phyloP scores from a whole-genome alignment of 2,329 filamentous ascomycete genomes.

The Tricladium varicosporioides region DNA sequence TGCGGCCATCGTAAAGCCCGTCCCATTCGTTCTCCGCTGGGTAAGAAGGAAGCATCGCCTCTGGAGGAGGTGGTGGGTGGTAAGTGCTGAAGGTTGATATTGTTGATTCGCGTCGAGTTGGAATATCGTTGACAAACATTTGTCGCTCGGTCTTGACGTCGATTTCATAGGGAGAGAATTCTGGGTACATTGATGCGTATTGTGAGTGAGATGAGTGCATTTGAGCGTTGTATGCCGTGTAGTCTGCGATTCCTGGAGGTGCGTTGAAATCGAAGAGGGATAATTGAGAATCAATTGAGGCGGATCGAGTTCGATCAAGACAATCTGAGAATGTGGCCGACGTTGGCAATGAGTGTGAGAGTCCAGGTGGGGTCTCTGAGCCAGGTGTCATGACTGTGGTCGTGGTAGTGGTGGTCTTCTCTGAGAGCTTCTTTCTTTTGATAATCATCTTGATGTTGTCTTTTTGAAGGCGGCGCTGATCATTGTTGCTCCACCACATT shows the following conservation, averaged over 20 bases:
- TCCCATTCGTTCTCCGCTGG: constrained; percentile 70
- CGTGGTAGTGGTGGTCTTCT: constrained; percentile 65
- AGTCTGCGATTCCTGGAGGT: constrained; percentile 51
- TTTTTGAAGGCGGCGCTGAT: constrained; percentile 81
- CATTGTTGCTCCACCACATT: constrained; percentile 95
- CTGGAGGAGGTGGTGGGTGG: constrained; percentile 71
- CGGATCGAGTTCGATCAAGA: constrained; percentile 69
- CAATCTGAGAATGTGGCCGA: constrained; percentile 78
- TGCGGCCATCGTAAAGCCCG: constrained; percentile 64
- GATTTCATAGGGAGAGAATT: constrained; percentile 82
- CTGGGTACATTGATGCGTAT: constrained; percentile 44
- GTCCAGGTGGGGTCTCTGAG: constrained; percentile 67
- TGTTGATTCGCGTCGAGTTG: constrained; percentile 79
- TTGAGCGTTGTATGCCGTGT: constrained; percentile 60
- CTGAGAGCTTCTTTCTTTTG: constrained; percentile 91
- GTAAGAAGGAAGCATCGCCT: constrained; percentile 63
- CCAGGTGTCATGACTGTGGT: constrained; percentile 45
- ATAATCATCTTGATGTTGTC: constrained; percentile 96
- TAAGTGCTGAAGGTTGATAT: constrained; percentile 93
- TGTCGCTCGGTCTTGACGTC: constrained; percentile 95
- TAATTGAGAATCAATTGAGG: constrained; percentile 78
- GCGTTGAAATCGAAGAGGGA: constrained; percentile 72
- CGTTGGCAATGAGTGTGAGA: constrained; percentile 79
- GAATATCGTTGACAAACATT: constrained; percentile 89
- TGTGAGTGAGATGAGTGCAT: constrained; percentile 53